Evolutionary conservation across 225 moss, liverwort and hornwort species (phyloP), one percentile per base, ranked within the genome.

Genomic region (Physcomitrellopsis africana): DNA sequence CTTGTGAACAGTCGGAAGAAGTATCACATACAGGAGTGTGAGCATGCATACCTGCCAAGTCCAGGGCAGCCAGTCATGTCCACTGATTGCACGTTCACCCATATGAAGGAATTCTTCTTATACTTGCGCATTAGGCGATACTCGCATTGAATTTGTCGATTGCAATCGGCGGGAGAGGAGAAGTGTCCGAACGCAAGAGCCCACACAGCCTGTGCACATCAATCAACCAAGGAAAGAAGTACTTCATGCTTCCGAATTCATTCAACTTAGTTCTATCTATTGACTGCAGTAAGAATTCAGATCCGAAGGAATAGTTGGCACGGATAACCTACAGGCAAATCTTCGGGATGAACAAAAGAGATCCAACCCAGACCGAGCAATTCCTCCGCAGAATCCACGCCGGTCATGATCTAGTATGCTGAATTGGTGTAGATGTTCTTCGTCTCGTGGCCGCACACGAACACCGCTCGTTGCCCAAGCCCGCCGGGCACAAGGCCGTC

Each of bases 291-390:
- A 37, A 5, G 3, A 37, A 37, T 37, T 37, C 32, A 37, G 32
- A 37, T 37, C 5, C 32, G 7, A 37, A 37, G 17, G 9, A 44
- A 54, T 63, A 61, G 7, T 5, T 43, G 48, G 57, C 19, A 8
- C 37, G 8, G 52, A 52, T 10, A 59, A 37, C 84, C 79, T 53
- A 87, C 87, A 15, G 84, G 87, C 67, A 87, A 68, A 65, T 87
- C 87, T n/a, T 87, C 84, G 14, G 87, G 87, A 37, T 87, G 84
- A 44, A 87, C 84, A 67, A 84, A 87, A n/a, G 87, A 87, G 79
- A 84, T 84, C 87, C 87, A 87, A 37, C 87, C 87, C 8, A 87
- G 84, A n/a, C 84, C 81, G 11, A 87, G 79, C 67, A 87, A 74
- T 11, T 87, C 87, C 60, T 82, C 84, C 1, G 81, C 74, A 24